Evolutionary conservation across 2,329 filamentous ascomycete species (phyloP).

Genomic region (Colletotrichum zoysiae): DNA sequence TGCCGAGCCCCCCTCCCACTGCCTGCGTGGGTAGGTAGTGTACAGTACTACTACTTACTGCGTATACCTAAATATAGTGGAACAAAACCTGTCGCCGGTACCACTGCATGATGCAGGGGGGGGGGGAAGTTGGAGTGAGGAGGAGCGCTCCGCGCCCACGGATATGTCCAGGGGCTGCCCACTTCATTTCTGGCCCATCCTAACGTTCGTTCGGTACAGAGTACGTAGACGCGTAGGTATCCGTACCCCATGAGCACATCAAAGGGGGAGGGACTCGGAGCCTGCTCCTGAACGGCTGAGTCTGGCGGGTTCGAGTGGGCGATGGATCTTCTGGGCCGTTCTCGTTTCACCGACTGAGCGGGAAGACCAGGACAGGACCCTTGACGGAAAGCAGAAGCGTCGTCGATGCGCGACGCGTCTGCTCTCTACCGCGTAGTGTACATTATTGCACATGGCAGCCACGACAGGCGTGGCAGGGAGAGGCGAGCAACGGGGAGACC

Average conservation of each 20-base stretch:
- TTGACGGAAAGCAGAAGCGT: slow-evolving; percentile 8
- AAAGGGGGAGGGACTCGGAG: background rate
- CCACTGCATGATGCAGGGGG: slow-evolving; percentile 41
- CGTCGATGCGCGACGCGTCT: slow-evolving; percentile 1
- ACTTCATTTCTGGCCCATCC: slow-evolving; percentile 24
- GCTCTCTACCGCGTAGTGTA: background rate
- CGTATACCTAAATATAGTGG: slow-evolving; percentile 38
- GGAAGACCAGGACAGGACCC: slow-evolving; percentile 18
- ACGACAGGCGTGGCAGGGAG: background rate
- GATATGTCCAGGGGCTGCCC: slow-evolving; percentile 23
- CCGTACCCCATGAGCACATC: slow-evolving; percentile 13
- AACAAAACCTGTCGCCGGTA: slow-evolving; percentile 34
- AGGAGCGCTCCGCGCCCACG: slow-evolving; percentile 7
- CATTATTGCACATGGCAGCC: slow-evolving; percentile 1
- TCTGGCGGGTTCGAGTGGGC: slow-evolving; percentile 9
- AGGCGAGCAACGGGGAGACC: background rate
- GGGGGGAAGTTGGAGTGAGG: slow-evolving; percentile 26
- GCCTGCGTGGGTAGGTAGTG: background rate
- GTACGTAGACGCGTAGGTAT: slow-evolving; percentile 1
- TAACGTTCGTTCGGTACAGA: slow-evolving; percentile 24
- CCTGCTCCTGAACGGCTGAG: slow-evolving; percentile 20
- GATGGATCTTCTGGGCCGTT: background rate
- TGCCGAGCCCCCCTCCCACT: background rate
- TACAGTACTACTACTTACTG: background rate
- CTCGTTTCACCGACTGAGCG: slow-evolving; percentile 9